Percentiles rank a stretch among this genome's conserved stretches.
phyloP scores from a whole-genome alignment of 2,329 filamentous ascomycete species.

The Aspergillus piperis region DNA sequence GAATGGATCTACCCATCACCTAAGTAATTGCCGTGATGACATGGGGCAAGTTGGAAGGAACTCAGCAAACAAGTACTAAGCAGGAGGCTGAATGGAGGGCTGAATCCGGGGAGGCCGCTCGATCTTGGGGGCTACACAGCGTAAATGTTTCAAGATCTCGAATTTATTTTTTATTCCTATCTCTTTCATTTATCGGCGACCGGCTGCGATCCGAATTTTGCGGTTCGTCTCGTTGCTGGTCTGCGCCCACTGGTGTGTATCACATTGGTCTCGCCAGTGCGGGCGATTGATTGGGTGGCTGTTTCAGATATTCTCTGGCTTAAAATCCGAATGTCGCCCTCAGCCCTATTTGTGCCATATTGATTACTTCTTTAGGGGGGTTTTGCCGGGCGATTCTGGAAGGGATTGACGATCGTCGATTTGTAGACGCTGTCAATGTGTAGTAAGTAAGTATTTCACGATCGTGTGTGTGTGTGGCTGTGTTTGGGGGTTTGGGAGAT shows the following conservation, averaged over 20 bases:
- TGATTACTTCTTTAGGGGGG: background rate
- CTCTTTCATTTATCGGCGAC: slow-evolving; percentile 7
- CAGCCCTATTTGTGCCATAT: background rate
- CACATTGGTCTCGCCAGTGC: background rate
- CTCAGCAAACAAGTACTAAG: background rate
- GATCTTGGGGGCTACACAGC: background rate
- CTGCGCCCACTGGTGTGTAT: background rate
- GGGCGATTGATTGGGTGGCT: background rate
- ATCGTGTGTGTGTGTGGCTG: background rate
- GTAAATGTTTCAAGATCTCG: slow-evolving; percentile 2
- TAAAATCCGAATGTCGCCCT: background rate
- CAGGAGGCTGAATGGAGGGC: background rate
- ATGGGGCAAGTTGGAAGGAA: background rate
- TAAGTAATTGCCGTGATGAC: background rate
- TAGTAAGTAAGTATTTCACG: background rate
- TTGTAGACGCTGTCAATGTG: background rate
- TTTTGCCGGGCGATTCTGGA: background rate
- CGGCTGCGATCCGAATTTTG: background rate
- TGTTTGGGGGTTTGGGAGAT: background rate
- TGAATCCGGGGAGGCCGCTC: background rate
- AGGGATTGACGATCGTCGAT: background rate
- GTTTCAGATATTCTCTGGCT: background rate
- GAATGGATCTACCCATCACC: background rate
- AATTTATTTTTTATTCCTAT: background rate
- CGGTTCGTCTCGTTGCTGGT: background rate